Conservation (phyloP, 176 grass and related monocot species). For the Carex littledalei region DNA sequence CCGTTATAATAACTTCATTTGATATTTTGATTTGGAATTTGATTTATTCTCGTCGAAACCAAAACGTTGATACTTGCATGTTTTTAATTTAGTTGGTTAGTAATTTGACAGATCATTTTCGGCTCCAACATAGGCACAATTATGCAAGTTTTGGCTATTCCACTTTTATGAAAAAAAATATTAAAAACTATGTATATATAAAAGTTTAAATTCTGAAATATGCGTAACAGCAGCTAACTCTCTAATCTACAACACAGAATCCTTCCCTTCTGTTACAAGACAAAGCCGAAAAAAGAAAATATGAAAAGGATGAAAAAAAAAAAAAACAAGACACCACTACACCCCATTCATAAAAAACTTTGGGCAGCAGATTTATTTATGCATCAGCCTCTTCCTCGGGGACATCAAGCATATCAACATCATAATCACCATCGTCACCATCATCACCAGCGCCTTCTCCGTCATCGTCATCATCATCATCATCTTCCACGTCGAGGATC, state of each 20-base stretch:
- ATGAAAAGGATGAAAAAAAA: not conserved
- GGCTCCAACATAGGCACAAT: not conserved
- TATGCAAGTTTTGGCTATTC: not conserved
- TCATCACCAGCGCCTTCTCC: constrained; percentile 2
- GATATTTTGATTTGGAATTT: not conserved
- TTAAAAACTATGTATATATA: not conserved
- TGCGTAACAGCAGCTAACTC: not conserved
- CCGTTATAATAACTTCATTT: too few relatives aligned
- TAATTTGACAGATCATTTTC: not conserved
- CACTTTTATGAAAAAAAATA: not conserved
- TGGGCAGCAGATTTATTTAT: constrained; percentile 8
- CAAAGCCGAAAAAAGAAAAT: not conserved
- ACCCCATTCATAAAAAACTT: constrained; percentile 2
- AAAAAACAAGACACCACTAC: not conserved
- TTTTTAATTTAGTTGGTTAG: not conserved
- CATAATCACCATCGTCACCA: constrained; percentile 4
- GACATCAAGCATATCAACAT: not conserved
- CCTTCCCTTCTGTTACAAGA: not conserved
- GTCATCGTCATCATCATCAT: constrained; percentile 17
- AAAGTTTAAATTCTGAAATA: not conserved
- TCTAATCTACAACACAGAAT: constrained; percentile 9
- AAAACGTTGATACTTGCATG: not conserved
- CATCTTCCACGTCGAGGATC: constrained; percentile 3
- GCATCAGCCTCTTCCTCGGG: constrained; percentile 2
- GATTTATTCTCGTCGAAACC: not conserved